Base-by-base conservation (phyloP, 2,329 filamentous ascomycete genomes). In the Fusarium falciforme region DNA sequence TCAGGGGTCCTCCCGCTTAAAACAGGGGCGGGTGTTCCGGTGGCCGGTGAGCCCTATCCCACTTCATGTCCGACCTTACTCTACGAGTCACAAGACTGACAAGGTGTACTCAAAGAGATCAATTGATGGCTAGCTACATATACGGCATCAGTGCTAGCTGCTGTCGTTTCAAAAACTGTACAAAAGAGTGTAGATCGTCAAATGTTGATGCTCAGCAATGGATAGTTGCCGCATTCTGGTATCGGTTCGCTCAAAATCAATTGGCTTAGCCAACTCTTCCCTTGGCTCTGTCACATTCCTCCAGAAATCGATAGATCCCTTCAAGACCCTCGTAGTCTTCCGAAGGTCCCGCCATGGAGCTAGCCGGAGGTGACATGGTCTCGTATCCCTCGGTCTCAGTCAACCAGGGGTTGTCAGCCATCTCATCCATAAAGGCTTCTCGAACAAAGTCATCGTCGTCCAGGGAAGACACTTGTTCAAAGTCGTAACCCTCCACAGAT, bases 281-380 rank as follows among this genome's bases (percentile, higher is more conserved):
- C 66, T 79, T 76, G 42, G 80, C 81, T 29, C 85, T 84, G 68
- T 90, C 88, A 74, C 89, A 91, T 75, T 89, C 89, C 75, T 89
- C 88, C 33, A 91, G 68, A 71, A 91, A 91, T 17, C 85, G 84
- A 77, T 90, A 89, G 38, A 91, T 87, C 6, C 88, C 89, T 68
- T 90, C 87, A 4, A 90, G 73, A 1, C 89, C 88, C 60, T 90
- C 88, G 69, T 85, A 89, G 4, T 87, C 85, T 54, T 86, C 83
- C 1, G 86, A 87, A 47, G 79, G 81, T 49, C 84, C 84, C 70
- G 84, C 85, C 17, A 80, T 83, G 9, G 85, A 86, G 74, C 83
- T 87, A n/a, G 79, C 72, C 2, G 83, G 83, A 10, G 85, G 84
- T n/a, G 87, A 87, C 84, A 87, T 85, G 72, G 84, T 87, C 72